Base-by-base conservation (phyloP, 805 yeast genomes). In the Alloascoidea africana region DNA sequence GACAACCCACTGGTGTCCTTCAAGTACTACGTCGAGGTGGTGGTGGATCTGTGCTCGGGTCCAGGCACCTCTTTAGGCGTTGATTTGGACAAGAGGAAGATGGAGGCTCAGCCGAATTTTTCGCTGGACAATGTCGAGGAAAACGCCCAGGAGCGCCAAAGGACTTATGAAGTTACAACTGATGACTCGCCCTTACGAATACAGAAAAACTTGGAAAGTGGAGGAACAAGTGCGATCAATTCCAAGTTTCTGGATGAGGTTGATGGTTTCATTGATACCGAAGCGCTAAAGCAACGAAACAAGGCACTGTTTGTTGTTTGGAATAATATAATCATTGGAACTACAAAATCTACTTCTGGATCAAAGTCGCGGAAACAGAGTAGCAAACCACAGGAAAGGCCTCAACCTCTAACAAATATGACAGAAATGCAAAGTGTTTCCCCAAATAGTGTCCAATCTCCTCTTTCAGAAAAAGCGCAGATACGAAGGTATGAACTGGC, bases 21-120 rank as follows among this genome's bases (percentile, higher is more conserved):
- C 54, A 89, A 82, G 50, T 86, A 87, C 52, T 82, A 79, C 50
- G 60, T 86, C 13, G 96, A 86, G 52, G 86, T 81, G 2, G 65
- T 84, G 40, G 73, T 82, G n/a, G 86, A 86, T 49, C 57, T 87
- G 30, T 23, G 8, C 30, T 8, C 30, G 30, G 13, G 8, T n/a
- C n/a, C 30, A 23, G 8, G 30, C n/a, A 23, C n/a, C 30, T 23
- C n/a, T n/a, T 23, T 23, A n/a, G n/a, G 8, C 30, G n/a, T 8
- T 23, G 13, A 23, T 23, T n/a, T 23, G 13, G n/a, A 23, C 8
- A 8, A 23, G n/a, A 23, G n/a, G n/a, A 23, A 23, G n/a, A 8
- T 8, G n/a, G 8, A 8, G 30, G n/a, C 8, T 23, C n/a, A 23
- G 30, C 8, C n/a, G n/a, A n/a, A 8, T 23, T 23, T 23, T 23